Base-by-base conservation (phyloP, 441 rosid species). In the Adansonia rubrostipa region DNA sequence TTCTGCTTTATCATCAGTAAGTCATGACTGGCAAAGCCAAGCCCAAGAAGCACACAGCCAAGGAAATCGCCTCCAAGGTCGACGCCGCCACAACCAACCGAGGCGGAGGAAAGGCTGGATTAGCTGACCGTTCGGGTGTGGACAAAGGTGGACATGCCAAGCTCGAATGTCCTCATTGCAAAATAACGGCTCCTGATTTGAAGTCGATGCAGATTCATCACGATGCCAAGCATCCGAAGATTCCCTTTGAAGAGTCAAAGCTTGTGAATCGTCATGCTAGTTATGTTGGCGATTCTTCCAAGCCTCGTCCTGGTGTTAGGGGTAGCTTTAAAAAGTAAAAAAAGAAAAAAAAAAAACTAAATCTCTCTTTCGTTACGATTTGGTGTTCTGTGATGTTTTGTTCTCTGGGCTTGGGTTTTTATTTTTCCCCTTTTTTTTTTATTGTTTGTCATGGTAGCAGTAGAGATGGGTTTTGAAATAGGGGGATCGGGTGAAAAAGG, bases 21-120 rank as follows among this genome's bases (percentile, higher is more conserved):
- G 75, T 62, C 75, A 92, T 94, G 99, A 96, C 99, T 0, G 98
- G 99, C 22, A 96, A 94, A 81, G 97, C 98, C 51, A 96, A 96
- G 95, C 99, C 98, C 15, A 96, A 94, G 97, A 96, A 96, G 98
- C 99, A 96, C 86, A 96, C 98, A 24, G 98, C 98, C 42, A 96
- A 96, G 86, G 99, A 94, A 87, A 85, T 96, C 78, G 87, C 90
- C 0, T 78, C 95, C 10, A 96, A 96, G 80, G 72, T 88, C 61
- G 98, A 96, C 80, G 98, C 97, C 0, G 98, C 98, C 56, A 79
- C 88, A 50, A 96, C 98, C 40, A 96, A 91, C 80, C 82, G 98
- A 13, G 99, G 99, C 50, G 99, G 99, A 45, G 99, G 99, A 8
- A 92, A 79, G 83, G 99, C 97, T 0, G 98, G 99, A 0, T 75